Base-by-base conservation (phyloP, 768 basidiomycete genomes). In the Collybiopsis confluens region DNA sequence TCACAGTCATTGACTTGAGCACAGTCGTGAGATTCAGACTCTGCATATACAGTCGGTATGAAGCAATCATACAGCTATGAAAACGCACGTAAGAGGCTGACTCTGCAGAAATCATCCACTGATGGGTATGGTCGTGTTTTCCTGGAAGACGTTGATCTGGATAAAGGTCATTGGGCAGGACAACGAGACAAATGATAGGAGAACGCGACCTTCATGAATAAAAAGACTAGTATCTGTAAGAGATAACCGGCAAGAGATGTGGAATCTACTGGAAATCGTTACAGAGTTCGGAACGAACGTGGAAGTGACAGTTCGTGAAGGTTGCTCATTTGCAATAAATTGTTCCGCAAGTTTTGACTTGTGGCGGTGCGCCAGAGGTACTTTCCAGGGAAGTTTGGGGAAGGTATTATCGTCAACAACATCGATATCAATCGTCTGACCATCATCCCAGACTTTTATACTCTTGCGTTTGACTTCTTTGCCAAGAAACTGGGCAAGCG, bases 101-200 rank as follows among this genome's bases (percentile, higher is more conserved):
- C 54, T 80, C 76, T 11, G 79, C 69, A 0, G 74, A 76, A 36
- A 82, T 68, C 78, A 79, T 80, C 80, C 80, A 82, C 62, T 75
- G 77, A 61, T 80, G 75, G 1, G 75, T 73, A 54, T 71, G 69
- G 2, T 57, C 57, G 7, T 28, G 36, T 35, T 63, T 52, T n/a
- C 51, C 55, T 44, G 54, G 58, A 23, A 52, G 45, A 33, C 71
- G 72, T 46, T 67, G 59, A 3, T 67, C 73, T 75, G 56, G 10
- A 28, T 3, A 43, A 20, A 13, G 13, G 37, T 44, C 45, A 45
- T 9, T n/a, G 20, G 15, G 35, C 21, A 21, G 37, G 4, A 4
- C 23, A 46, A 15, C 15, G 52, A 50, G 48, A 53, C 27, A 27
- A 11, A 10, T 43, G 45, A 16, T 27, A 18, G 4, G 38, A 13